A percentile compares a stretch with the other conserved stretches of the same genome.
Conservation (phyloP, 2,329 filamentous ascomycete genomes). For the Ascocoryne sarcoides region DNA sequence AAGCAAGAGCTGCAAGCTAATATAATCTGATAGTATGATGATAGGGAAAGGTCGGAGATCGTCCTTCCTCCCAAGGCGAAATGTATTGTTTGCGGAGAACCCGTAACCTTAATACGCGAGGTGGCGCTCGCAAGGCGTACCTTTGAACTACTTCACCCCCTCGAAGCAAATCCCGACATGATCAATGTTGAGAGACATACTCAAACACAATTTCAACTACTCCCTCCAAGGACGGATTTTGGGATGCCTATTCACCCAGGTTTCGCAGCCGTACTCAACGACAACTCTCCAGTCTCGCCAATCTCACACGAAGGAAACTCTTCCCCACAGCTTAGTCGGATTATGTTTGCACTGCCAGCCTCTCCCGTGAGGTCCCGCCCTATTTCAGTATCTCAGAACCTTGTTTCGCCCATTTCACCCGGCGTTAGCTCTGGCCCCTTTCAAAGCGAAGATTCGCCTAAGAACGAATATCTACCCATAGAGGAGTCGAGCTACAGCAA, state of each 20-base stretch:
- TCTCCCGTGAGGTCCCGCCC: constrained; percentile 12
- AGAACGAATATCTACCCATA: constrained; percentile 12
- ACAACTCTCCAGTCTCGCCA: constrained; percentile 5
- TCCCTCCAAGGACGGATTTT: constrained; percentile 25
- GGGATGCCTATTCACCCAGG: constrained; percentile 13
- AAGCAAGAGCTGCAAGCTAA: not conserved
- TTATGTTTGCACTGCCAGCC: constrained; percentile 7
- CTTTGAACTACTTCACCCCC: constrained; percentile 31
- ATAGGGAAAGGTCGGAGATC: constrained; percentile 13
- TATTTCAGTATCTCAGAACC: constrained; percentile 12
- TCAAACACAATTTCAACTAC: constrained; percentile 29
- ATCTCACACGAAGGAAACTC: constrained; percentile 7
- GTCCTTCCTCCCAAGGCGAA: constrained; percentile 25
- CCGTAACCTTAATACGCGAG: constrained; percentile 31
- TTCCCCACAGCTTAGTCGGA: constrained; percentile 9
- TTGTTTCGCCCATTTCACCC: constrained; percentile 18
- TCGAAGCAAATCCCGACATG: constrained; percentile 31
- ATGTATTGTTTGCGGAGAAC: constrained; percentile 29
- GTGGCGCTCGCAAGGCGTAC: constrained; percentile 29
- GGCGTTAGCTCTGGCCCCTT: constrained; percentile 13
- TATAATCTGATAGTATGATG: constrained; percentile 9
- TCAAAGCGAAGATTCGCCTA: constrained; percentile 10
- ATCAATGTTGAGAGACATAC: constrained; percentile 33
- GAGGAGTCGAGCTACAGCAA: constrained; percentile 17
- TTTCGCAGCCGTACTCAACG: constrained; percentile 11